phyloP scores from a whole-genome alignment of 441 rosid genomes.

The Populus trichocarpa region DNA sequence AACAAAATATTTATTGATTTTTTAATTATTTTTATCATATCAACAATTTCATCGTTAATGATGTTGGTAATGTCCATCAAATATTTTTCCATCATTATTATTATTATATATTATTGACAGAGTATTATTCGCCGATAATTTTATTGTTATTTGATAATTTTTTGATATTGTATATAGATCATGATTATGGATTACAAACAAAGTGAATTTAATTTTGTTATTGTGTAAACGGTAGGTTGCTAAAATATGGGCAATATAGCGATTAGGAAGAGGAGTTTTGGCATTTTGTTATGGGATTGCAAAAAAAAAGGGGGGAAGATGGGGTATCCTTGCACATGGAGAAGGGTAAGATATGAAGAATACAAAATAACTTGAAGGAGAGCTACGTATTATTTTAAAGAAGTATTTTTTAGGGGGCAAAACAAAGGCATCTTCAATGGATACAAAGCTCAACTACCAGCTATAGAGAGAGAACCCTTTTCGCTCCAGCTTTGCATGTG shows the following conservation, averaged over 20 bases:
- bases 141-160: too few species aligned
- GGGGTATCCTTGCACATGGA: conserved; percentile 59
- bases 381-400: background rate
- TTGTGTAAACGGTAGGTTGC: background rate
- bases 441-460: background rate
- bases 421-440: background rate
- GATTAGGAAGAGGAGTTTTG: conserved; percentile 25
- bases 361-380: background rate
- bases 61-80: too few species aligned
- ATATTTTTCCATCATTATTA: too few species aligned
- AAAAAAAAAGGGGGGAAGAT: conserved; percentile 17
- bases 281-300: conserved; percentile 20
- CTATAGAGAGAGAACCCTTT: background rate
- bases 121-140: too few species aligned
- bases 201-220: background rate
- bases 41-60: too few species aligned
- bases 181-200: background rate
- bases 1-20: too few species aligned
- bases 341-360: background rate
- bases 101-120: too few species aligned
- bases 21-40: too few species aligned
- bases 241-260: conserved; percentile 8
- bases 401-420: background rate
- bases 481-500: conserved; percentile 8
- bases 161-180: background rate